phyloP scores from a whole-genome alignment of 2,329 filamentous ascomycete species.

The Passalora sequoiae region DNA sequence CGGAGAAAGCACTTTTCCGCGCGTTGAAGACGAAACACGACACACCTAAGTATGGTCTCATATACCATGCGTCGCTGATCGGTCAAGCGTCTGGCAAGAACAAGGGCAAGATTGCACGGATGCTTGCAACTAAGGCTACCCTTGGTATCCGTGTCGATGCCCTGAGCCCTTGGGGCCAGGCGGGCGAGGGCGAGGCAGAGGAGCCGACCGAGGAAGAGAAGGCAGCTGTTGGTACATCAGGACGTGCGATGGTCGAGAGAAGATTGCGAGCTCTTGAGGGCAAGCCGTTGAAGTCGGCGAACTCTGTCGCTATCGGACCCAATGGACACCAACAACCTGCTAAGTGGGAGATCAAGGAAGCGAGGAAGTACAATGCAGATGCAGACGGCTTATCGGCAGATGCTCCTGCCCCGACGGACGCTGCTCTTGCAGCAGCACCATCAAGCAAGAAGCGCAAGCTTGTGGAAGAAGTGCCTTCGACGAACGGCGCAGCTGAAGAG shows the following conservation, averaged over 20 bases:
- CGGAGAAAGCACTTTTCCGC: conserved; percentile 97
- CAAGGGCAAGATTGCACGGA: conserved; percentile 98
- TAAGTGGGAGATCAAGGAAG: conserved; percentile 90
- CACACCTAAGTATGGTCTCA: conserved; percentile 95
- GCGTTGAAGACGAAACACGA: conserved; percentile 99
- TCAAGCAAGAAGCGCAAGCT: conserved; percentile 40
- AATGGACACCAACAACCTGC: conserved; percentile 58
- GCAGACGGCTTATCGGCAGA: conserved; percentile 76
- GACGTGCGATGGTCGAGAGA: conserved; percentile 69
- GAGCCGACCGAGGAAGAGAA: conserved; percentile 81
- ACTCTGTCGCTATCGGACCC: conserved; percentile 68
- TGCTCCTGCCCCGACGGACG: conserved; percentile 53
- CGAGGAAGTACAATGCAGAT: conserved; percentile 88
- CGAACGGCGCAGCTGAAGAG: conserved; percentile 37
- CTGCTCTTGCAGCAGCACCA: conserved; percentile 44
- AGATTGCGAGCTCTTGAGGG: conserved; percentile 76
- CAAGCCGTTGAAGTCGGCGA: conserved; percentile 70
- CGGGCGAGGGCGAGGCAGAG: conserved; percentile 58
- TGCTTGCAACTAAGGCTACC: conserved; percentile 88
- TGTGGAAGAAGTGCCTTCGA: conserved; percentile 46
- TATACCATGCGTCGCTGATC: conserved; percentile 88
- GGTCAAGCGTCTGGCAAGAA: conserved; percentile 96
- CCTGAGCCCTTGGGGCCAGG: conserved; percentile 68
- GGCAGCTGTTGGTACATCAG: conserved; percentile 68
- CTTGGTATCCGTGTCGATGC: conserved; percentile 91